Conservation (phyloP, 441 rosid genomes). For the Biscutella auriculata region DNA sequence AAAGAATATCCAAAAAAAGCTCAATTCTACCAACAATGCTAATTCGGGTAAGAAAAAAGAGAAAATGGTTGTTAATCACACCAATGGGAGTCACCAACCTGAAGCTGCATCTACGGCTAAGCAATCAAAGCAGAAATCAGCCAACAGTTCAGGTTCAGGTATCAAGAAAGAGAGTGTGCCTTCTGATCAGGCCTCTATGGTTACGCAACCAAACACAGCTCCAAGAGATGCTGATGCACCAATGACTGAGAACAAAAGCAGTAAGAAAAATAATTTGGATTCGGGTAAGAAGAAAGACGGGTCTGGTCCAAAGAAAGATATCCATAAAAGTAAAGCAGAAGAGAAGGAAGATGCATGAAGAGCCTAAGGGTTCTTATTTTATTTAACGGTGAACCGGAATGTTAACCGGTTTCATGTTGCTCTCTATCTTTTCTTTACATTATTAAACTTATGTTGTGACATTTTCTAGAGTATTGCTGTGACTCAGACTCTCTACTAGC, state of each 20-base stretch:
- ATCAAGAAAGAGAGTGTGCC: slow-evolving; percentile 20
- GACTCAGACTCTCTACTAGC: too few relatives aligned
- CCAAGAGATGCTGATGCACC: slow-evolving; percentile 3
- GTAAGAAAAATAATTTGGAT: slow-evolving; percentile 19
- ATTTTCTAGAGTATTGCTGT: neutral
- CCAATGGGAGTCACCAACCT: neutral
- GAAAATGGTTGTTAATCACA: slow-evolving; percentile 1
- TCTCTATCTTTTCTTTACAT: neutral
- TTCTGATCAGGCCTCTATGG: neutral
- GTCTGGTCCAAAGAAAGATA: slow-evolving; percentile 11
- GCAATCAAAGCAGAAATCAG: slow-evolving; percentile 1
- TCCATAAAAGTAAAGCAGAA: slow-evolving; percentile 13
- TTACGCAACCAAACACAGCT: slow-evolving; percentile 6
- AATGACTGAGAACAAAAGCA: slow-evolving; percentile 6
- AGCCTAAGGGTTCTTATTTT: neutral
- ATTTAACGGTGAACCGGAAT: slow-evolving; percentile 3
- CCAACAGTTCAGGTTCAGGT: neutral
- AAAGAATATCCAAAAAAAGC: neutral
- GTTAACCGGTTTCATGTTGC: slow-evolving; percentile 13
- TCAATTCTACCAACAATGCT: neutral
- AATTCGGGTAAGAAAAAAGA: slow-evolving; percentile 11
- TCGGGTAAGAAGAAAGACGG: slow-evolving; percentile 2
- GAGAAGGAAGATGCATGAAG: slow-evolving; percentile 11
- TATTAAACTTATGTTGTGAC: neutral
- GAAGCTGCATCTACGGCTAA: slow-evolving; percentile 9